Percentiles rank a stretch among this genome's conserved stretches.
Evolutionary conservation across 345 rosid species (phyloP).

Genomic region (Murraya paniculata): DNA sequence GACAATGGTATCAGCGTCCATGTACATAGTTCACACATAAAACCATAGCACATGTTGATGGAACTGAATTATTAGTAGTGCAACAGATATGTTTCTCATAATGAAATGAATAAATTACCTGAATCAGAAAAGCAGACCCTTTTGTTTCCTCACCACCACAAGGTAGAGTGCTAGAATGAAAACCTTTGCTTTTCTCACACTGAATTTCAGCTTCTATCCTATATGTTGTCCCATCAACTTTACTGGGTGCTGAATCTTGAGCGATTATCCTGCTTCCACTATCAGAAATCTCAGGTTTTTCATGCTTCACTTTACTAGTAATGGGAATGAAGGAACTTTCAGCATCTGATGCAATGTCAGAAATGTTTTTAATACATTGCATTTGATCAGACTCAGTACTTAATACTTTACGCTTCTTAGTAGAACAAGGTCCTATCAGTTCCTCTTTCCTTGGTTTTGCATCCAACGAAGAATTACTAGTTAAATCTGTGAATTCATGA

Average conservation of each 20-base stretch:
- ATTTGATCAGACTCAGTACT: slow-evolving; percentile 25
- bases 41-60: not conserved
- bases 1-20: not conserved
- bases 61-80: not conserved
- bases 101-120: slow-evolving; percentile 39
- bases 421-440: slow-evolving; percentile 29
- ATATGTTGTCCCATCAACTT: slow-evolving; percentile 24
- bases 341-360: slow-evolving; percentile 17
- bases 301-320: slow-evolving; percentile 32
- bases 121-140: slow-evolving; percentile 72
- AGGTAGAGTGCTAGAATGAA: slow-evolving; percentile 26
- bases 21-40: not conserved
- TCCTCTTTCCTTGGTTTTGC: slow-evolving; percentile 38
- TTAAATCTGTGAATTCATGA: slow-evolving; percentile 31
- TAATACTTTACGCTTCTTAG: slow-evolving; percentile 56
- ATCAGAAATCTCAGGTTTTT: slow-evolving; percentile 23
- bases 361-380: slow-evolving; percentile 13
- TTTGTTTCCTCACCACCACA: slow-evolving; percentile 50
- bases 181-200: slow-evolving; percentile 22
- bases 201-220: slow-evolving; percentile 15
- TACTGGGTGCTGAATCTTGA: slow-evolving; percentile 30
- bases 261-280: slow-evolving; percentile 23
- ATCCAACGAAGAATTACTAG: slow-evolving; percentile 22
- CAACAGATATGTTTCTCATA: not conserved
- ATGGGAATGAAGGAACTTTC: slow-evolving; percentile 24